Evolutionary conservation across 2,329 filamentous ascomycete species (phyloP).

Genomic region (Stylonectria norvegica): DNA sequence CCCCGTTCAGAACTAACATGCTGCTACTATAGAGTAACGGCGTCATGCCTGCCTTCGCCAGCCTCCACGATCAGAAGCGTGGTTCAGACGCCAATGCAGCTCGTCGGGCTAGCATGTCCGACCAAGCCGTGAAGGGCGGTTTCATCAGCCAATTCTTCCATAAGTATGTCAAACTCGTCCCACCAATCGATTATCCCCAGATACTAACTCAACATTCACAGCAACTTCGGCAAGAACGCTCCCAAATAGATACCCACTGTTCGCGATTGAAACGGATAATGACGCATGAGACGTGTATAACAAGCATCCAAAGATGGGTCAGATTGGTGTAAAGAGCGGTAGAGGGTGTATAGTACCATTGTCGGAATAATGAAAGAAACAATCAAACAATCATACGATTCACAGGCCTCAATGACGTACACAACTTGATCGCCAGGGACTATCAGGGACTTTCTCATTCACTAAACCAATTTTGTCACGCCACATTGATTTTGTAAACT

Average conservation of each 20-base stretch:
- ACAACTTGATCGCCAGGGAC: no score
- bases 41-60: conserved; percentile 47
- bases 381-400: no score
- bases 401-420: no score
- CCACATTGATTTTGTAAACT: no score
- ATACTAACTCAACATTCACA: conserved; percentile 11
- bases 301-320: conserved; percentile 5
- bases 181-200: not conserved
- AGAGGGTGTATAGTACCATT: no score
- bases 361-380: conserved; percentile 11
- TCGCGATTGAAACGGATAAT: conserved; percentile 12
- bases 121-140: conserved; percentile 49
- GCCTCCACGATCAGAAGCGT: conserved; percentile 51
- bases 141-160: conserved; percentile 56
- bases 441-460: no score
- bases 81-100: conserved; percentile 40
- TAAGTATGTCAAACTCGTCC: conserved; percentile 41
- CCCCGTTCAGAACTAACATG: not conserved
- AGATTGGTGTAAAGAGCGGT: no score
- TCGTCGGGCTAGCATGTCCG: conserved; percentile 53
- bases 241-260: conserved; percentile 21
- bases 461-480: no score
- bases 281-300: conserved; percentile 4
- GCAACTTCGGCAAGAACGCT: conserved; percentile 34
- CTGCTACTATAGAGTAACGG: conserved; percentile 39